Evolutionary conservation across 352 stramenopile genomes (phyloP).

Genomic region (Globisporangium takayamanum): DNA sequence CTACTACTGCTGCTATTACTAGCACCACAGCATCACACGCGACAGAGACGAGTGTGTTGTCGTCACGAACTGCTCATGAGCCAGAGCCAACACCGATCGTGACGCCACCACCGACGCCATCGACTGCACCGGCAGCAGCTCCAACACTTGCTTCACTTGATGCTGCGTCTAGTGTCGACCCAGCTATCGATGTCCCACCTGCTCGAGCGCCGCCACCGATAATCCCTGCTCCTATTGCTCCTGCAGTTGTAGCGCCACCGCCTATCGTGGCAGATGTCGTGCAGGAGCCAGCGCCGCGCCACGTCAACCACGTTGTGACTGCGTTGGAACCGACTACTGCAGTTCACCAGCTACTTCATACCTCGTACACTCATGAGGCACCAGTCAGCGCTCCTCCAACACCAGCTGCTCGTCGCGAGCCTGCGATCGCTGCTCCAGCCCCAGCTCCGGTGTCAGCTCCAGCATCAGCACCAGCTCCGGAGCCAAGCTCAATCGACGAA

Average conservation of each 20-base stretch:
- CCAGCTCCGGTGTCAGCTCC: not conserved
- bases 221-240: too few relatives aligned
- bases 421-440: too few relatives aligned
- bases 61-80: not conserved
- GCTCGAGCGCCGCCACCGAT: too few relatives aligned
- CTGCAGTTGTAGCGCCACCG: not conserved
- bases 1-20: not conserved
- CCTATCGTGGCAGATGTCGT: not conserved
- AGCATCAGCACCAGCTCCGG: slow-evolving; percentile 2
- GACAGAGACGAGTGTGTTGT: not conserved
- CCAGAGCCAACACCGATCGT: not conserved
- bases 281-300: not conserved
- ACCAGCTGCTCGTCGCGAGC: not conserved
- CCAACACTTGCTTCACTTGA: too few relatives aligned
- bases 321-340: not conserved
- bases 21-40: not conserved
- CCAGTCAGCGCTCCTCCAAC: not conserved
- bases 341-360: not conserved
- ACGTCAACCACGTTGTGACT: not conserved
- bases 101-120: not conserved
- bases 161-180: too few relatives aligned
- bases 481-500: not conserved
- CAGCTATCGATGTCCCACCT: too few relatives aligned
- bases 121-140: not conserved
- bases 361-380: not conserved